A percentile compares a stretch with the other conserved stretches of the same genome.
Evolutionary conservation across 2,329 filamentous ascomycete genomes (phyloP).

Genomic region (Trichoderma lentiforme): DNA sequence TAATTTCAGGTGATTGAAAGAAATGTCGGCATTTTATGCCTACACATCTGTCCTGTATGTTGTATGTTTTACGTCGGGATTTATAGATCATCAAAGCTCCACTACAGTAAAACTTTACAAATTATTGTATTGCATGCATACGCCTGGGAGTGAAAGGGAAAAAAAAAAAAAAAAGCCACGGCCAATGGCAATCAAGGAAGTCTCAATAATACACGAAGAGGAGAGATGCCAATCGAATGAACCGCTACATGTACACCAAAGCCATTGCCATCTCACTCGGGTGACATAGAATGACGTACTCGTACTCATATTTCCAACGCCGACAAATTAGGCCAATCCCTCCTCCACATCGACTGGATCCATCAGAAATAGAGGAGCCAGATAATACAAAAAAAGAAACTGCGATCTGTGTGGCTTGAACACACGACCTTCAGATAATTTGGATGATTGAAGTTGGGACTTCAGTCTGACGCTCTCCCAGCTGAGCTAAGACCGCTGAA

Average conservation of each 20-base stretch:
- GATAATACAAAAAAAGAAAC: conserved; percentile 8
- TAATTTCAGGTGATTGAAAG: background rate
- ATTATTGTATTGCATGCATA: background rate
- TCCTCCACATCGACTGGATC: background rate
- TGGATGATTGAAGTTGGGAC: conserved; percentile 26
- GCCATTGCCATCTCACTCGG: background rate
- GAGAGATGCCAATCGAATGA: background rate
- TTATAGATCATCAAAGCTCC: background rate
- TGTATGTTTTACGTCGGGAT: background rate
- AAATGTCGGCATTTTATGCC: background rate
- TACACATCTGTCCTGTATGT: background rate
- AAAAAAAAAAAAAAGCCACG: background rate
- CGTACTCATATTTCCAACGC: background rate
- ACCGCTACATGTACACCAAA: background rate
- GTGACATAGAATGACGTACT: background rate
- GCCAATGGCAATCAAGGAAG: background rate
- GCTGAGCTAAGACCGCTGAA: conserved; percentile 28
- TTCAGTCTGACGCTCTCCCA: conserved; percentile 32
- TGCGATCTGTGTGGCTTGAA: conserved; percentile 32
- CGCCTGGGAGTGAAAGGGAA: too few species aligned
- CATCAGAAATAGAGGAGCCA: background rate
- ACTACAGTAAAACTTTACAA: background rate
- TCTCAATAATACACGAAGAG: background rate
- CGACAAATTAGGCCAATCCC: background rate
- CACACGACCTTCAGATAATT: conserved; percentile 32